These are phyloP conservation scores for Trichodelitschia bisporula DNA, from an alignment of 495 filamentous ascomycete species.

Conservation along the genomic window DNA sequence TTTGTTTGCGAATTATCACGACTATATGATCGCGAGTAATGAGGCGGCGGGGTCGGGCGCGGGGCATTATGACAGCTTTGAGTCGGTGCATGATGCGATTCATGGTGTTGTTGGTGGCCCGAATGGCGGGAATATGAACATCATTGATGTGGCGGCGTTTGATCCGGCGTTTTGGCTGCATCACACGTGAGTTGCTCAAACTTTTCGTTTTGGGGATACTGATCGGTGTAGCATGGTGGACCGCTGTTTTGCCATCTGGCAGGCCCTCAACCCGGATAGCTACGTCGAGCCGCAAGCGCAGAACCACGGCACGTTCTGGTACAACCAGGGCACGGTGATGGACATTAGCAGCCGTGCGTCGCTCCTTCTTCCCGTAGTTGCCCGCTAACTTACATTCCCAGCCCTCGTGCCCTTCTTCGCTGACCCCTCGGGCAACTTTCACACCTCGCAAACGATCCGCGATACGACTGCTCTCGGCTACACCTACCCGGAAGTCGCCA, in stretches of 20 bases:
- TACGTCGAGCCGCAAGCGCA: constrained; percentile 26
- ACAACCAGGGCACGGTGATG: background rate
- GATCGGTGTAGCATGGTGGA: constrained; percentile 29
- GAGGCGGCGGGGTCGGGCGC: constrained; percentile 22
- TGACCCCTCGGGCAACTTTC: constrained; percentile 13
- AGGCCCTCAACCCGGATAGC: constrained; percentile 33
- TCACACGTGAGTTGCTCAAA: constrained; percentile 14
- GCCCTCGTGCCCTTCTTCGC: constrained; percentile 20
- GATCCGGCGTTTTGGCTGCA: constrained; percentile 59
- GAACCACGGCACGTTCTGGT: constrained; percentile 21
- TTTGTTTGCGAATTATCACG: constrained; percentile 29
- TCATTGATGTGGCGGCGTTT: constrained; percentile 39
- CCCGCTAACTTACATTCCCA: background rate
- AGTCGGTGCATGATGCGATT: constrained; percentile 38
- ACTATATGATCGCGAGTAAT: constrained; percentile 33
- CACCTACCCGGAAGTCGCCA: constrained; percentile 31
- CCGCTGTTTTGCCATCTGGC: constrained; percentile 47
- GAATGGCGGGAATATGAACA: constrained; percentile 39
- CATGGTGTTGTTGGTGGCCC: constrained; percentile 23
- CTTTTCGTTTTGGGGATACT: constrained; percentile 2
- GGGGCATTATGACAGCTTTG: constrained; percentile 35
- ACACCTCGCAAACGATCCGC: constrained; percentile 15
- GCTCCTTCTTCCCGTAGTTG: no score
- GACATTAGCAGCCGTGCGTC: no score
- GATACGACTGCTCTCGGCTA: constrained; percentile 24